These are phyloP conservation scores for Grigorovia transvaalensis DNA, from an alignment of 805 yeast genomes.

Conservation along the genomic window DNA sequence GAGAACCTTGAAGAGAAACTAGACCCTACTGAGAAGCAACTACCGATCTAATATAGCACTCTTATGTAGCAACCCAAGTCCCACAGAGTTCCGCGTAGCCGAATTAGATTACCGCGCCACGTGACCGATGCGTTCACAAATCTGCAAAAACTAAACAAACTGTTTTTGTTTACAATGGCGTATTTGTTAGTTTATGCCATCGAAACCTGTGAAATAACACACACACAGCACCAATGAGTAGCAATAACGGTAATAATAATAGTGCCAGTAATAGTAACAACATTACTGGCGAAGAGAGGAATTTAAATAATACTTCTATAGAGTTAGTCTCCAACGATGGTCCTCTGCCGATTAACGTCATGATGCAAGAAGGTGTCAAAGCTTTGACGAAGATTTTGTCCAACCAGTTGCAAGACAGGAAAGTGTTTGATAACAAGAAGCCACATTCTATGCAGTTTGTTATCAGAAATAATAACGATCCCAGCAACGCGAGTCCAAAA, in stretches of 20 bases:
- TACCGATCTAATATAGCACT: too few relatives aligned
- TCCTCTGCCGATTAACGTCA: conserved; percentile 22
- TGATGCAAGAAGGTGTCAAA: conserved; percentile 30
- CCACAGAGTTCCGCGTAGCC: not conserved
- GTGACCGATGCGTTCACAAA: not conserved
- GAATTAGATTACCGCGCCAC: not conserved
- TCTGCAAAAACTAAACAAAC: not conserved
- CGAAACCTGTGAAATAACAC: not conserved
- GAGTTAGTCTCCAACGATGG: conserved; percentile 21
- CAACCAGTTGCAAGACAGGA: conserved; percentile 20
- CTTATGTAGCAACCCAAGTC: not conserved
- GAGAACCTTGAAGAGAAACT: conserved; percentile 71
- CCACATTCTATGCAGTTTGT: conserved; percentile 19
- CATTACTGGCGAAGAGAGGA: not conserved
- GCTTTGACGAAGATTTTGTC: conserved; percentile 24
- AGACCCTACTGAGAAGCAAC: not conserved
- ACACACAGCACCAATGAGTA: not conserved
- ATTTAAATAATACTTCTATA: conserved; percentile 10
- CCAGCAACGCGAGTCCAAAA: not conserved
- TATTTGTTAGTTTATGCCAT: too few relatives aligned
- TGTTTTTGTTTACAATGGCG: not conserved
- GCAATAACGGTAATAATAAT: not conserved
- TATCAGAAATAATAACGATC: conserved; percentile 10
- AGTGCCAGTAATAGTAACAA: not conserved
- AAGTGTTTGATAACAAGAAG: conserved; percentile 8